Conservation (phyloP, 345 rosid species). For the Laguncularia racemosa region DNA sequence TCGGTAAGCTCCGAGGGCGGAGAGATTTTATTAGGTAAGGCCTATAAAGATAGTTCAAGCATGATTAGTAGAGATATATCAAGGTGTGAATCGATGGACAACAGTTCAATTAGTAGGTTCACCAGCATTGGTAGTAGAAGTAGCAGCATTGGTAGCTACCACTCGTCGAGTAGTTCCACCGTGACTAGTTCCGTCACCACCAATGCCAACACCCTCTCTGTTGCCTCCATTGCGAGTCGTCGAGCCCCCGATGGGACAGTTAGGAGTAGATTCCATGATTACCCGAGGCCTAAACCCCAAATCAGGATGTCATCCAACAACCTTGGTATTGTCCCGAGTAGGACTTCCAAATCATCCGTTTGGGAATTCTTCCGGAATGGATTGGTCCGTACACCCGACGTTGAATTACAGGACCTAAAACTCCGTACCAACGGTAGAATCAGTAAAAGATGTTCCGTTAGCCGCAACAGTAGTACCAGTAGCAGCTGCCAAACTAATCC, state of each 20-base stretch:
- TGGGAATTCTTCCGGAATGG: constrained; percentile 74
- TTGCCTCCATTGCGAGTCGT: too few species aligned
- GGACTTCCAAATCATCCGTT: constrained; percentile 24
- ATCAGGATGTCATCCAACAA: constrained; percentile 22
- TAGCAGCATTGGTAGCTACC: constrained; percentile 31
- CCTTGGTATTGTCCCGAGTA: constrained; percentile 5
- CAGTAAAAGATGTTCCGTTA: constrained; percentile 32
- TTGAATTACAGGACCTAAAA: constrained; percentile 47
- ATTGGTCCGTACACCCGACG: constrained; percentile 70
- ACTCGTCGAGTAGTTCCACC: constrained; percentile 9
- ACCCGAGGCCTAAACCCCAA: constrained; percentile 79
- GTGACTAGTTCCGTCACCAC: too few species aligned
- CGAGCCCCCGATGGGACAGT: too few species aligned
- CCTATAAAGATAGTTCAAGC: too few species aligned
- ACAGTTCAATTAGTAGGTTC: background rate
- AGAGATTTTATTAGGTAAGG: constrained; percentile 4
- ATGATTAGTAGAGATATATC: too few species aligned
- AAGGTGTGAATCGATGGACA: constrained; percentile 58
- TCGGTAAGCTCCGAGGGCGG: constrained; percentile 50
- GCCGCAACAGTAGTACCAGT: constrained; percentile 48
- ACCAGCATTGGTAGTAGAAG: constrained; percentile 30
- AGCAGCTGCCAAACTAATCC: constrained; percentile 33
- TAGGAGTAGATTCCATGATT: constrained; percentile 35
- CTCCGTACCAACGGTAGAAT: constrained; percentile 20
- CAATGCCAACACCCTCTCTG: too few species aligned